Evolutionary conservation across 2,329 filamentous ascomycete genomes (phyloP).

Genomic region (Xylariales sp.): DNA sequence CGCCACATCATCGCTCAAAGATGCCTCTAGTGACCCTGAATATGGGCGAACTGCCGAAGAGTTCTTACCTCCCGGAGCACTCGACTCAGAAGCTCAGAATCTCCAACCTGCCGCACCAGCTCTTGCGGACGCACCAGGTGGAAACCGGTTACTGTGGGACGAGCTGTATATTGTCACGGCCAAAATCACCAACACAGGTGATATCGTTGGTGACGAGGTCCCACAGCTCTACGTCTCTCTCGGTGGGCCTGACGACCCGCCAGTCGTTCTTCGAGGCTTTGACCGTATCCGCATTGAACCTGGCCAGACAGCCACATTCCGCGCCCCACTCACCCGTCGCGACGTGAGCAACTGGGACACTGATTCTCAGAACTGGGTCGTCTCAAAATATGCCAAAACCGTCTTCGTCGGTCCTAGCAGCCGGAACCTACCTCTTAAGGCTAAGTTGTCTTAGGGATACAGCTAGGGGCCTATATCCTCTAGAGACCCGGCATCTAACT

Average conservation of each 20-base stretch:
- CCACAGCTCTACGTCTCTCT: constrained; percentile 84
- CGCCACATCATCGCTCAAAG: constrained; percentile 64
- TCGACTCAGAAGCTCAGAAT: constrained; percentile 67
- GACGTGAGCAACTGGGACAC: constrained; percentile 91
- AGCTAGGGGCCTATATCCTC: not conserved
- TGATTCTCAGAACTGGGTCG: constrained; percentile 83
- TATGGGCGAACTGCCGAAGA: constrained; percentile 69
- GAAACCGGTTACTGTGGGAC: constrained; percentile 75
- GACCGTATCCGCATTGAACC: constrained; percentile 79
- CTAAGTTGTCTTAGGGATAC: constrained; percentile 20
- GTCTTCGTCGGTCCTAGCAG: constrained; percentile 68
- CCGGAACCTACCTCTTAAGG: constrained; percentile 61
- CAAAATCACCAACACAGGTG: constrained; percentile 78
- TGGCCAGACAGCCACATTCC: constrained; percentile 75
- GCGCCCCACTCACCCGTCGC: constrained; percentile 76
- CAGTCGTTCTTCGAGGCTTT: constrained; percentile 79
- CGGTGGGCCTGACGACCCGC: constrained; percentile 79
- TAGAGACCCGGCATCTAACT: not conserved
- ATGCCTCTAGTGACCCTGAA: constrained; percentile 66
- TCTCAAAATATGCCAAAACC: constrained; percentile 63
- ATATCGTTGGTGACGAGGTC: constrained; percentile 74
- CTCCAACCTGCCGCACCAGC: constrained; percentile 57
- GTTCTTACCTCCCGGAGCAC: constrained; percentile 70
- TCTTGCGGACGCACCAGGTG: constrained; percentile 65
- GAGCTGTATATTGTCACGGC: constrained; percentile 74